Percentiles rank a stretch among this genome's conserved stretches.
These are phyloP conservation scores for Ceratobasidium sp. DNA, from an alignment of 1,284 basidiomycete species.

Conservation along the genomic window DNA sequence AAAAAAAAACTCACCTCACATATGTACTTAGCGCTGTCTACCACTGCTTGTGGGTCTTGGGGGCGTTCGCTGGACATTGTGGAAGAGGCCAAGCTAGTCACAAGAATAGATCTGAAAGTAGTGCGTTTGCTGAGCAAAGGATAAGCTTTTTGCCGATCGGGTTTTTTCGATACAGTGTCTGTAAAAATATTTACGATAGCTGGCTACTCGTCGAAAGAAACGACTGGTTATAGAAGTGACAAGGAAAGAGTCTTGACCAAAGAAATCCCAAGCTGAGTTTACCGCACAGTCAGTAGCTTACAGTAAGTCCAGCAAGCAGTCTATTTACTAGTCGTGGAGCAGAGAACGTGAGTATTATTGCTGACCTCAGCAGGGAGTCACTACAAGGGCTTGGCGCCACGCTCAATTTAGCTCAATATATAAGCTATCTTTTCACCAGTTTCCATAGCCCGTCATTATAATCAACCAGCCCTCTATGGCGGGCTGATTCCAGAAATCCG, in stretches of 20 bases:
- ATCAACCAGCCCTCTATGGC: constrained; percentile 80
- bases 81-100: constrained; percentile 18
- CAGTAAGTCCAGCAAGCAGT: not conserved
- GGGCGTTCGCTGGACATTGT: constrained; percentile 3
- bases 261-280: not conserved
- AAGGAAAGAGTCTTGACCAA: not conserved
- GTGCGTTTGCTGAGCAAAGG: not conserved
- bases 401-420: not conserved
- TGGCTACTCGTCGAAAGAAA: not conserved
- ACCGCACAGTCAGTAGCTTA: not conserved
- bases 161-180: not conserved
- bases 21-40: constrained; percentile 36
- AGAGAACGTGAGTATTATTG: not conserved
- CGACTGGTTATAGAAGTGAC: not conserved
- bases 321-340: not conserved
- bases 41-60: constrained; percentile 33
- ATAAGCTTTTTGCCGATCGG: not conserved
- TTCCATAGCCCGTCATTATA: constrained; percentile 82
- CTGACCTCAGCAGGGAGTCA: constrained; percentile 34
- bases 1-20: constrained; percentile 16
- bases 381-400: not conserved
- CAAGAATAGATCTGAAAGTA: not conserved
- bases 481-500: constrained; percentile 82
- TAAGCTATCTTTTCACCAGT: constrained; percentile 56
- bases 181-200: not conserved